Conservation (phyloP, 768 basidiomycete genomes). For the Collybia sp. region DNA sequence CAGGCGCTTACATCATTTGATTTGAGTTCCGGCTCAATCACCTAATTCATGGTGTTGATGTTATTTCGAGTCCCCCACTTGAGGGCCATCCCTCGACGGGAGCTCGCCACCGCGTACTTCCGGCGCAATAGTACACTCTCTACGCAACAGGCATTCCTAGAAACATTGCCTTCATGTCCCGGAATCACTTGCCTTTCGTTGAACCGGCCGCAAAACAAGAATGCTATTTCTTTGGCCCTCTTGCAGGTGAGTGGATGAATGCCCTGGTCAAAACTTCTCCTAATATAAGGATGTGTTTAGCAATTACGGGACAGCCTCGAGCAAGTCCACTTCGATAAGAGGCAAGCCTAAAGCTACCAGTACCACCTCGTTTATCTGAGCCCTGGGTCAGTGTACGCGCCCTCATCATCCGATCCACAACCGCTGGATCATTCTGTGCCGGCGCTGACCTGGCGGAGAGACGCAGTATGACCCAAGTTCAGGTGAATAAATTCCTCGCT, state of each 20-base stretch:
- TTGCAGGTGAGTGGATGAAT: constrained; percentile 45
- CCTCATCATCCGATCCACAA: constrained; percentile 79
- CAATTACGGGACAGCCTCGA: constrained; percentile 71
- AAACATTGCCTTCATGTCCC: constrained; percentile 47
- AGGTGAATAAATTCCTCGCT: constrained; percentile 75
- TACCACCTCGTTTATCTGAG: neutral
- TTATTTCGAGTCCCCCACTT: too few relatives aligned
- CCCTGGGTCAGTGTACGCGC: constrained; percentile 54
- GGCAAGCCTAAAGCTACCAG: constrained; percentile 29
- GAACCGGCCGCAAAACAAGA: constrained; percentile 79
- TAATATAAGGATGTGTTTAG: constrained; percentile 28
- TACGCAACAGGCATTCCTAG: constrained; percentile 37
- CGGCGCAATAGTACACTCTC: too few relatives aligned
- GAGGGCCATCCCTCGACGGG: too few relatives aligned
- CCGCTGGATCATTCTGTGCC: constrained; percentile 80
- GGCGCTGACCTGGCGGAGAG: constrained; percentile 89
- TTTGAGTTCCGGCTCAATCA: too few relatives aligned
- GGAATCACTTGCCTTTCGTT: constrained; percentile 74
- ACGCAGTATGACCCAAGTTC: constrained; percentile 69
- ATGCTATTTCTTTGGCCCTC: constrained; percentile 77
- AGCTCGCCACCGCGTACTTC: too few relatives aligned
- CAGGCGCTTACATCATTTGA: too few relatives aligned
- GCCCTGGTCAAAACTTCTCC: constrained; percentile 4
- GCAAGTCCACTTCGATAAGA: constrained; percentile 59
- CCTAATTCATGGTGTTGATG: too few relatives aligned